Evolutionary conservation across 495 filamentous ascomycete genomes (phyloP), one percentile per base, ranked within the genome.

Genomic region (Mycothermus thermophilus): DNA sequence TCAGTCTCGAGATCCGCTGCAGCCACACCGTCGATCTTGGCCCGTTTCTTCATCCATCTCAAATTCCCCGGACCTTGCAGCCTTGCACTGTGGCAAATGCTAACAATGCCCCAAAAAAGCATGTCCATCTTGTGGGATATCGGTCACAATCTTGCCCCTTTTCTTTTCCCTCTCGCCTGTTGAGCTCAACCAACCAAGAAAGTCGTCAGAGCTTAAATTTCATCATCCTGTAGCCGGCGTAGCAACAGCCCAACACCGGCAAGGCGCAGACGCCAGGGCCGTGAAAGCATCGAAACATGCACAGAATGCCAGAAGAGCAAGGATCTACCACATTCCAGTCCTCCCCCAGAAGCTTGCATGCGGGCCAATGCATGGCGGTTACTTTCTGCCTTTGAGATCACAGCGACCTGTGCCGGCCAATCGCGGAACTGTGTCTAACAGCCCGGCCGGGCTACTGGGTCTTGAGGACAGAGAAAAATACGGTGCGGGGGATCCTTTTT

Each of bases 361-460:
- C 48, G 43, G 34, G 38, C 48, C 36, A 52, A 57, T 58, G 55
- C 55, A 58, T 46, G 51, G 55, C 55, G 55, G 55, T 51, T 57
- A 58, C 46, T 46, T 57, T 47, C 54, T 55, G 48, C 30, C 35
- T 32, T 37, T 37, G 13, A 19, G 24, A 39, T 40, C 26, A 31
- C 23, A n/a, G 8, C n/a, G n/a, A n/a, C n/a, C n/a, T n/a, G n/a
- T n/a, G n/a, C 26, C 11, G 33, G 14, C 55, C 55, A 58, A 58
- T 58, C 43, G 40, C n/a, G n/a, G n/a, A n/a, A n/a, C n/a, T n/a
- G n/a, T n/a, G n/a, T n/a, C n/a, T n/a, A n/a, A n/a, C n/a, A n/a
- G n/a, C n/a, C n/a, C n/a, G n/a, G n/a, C n/a, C n/a, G n/a, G n/a
- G n/a, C n/a, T n/a, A n/a, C n/a, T n/a, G n/a, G n/a, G n/a, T n/a